Base-by-base conservation (phyloP, 192 early-diverging fungal genomes). In the Entomortierella chlamydospora region DNA sequence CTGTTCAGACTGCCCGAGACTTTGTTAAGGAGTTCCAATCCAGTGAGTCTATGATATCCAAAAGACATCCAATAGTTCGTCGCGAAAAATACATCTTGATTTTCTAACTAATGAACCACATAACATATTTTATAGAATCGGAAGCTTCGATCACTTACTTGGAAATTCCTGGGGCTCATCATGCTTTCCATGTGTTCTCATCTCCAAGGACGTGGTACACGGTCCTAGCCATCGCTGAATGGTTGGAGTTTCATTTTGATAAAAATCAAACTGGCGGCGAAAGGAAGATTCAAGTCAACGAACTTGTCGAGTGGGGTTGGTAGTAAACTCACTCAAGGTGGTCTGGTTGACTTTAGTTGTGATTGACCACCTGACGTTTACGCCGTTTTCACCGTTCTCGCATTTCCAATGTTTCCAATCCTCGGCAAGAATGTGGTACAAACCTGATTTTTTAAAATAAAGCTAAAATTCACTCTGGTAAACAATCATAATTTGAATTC, bases 191-290 rank as follows among this genome's bases (percentile, higher is more conserved):
- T 31, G 43, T 70, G 42, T 65, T 74, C 57, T 63, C 82, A 3
- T 83, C 82, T 2, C 76, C 72, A 22, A 62, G 76, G 30, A 70
- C 71, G 20, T 73, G 72, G 67, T 81, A 80, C 57, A 62, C 63
- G 15, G 58, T 63, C 22, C 80, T 74, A 20, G 76, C 71, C 0
- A 52, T 41, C 17, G 76, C 76, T 26, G 67, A 69, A 57, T 83
- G 82, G 82, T 51, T 83, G 23, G 65, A 67, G 2, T 37, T 18
- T 26, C 54, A 70, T 34, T 79, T 79, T 26, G 64, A 52, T 22
- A 33, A n/a, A 58, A 31, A 28, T 15, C 23, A 39, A 34, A 15
- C 50, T 9, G 18, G 4, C 23, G 37, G 47, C 2, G 52, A 25
- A 25, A 62, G 47, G 41, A 65, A 70, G 42, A 25, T 33, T 1